Evolutionary conservation across 1,139 yeast species (phyloP).

Genomic region (Entelexis sorbosivorans): DNA sequence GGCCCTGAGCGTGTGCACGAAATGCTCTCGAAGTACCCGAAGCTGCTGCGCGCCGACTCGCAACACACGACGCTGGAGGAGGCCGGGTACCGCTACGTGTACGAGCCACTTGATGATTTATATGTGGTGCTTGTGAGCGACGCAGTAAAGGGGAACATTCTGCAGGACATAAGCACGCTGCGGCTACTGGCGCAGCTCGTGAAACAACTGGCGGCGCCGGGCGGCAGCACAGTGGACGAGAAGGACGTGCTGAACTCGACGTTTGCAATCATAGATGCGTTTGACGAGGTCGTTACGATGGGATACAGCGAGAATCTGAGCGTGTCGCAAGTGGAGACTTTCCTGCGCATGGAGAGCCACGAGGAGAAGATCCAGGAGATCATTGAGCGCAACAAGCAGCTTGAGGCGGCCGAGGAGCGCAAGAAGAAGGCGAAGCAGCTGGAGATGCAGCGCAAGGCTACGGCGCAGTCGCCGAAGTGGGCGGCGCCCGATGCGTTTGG

Average conservation of each 20-base stretch:
- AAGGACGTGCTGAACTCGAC: slow-evolving; percentile 74
- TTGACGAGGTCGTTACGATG: slow-evolving; percentile 82
- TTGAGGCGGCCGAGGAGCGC: slow-evolving; percentile 95
- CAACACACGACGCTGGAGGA: slow-evolving; percentile 95
- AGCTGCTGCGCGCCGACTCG: slow-evolving; percentile 54
- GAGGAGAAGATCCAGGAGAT: slow-evolving; percentile 98
- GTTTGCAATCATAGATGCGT: slow-evolving; percentile 81
- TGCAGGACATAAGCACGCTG: slow-evolving; percentile 89
- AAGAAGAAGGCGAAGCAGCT: slow-evolving; percentile 93
- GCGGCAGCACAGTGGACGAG: slow-evolving; percentile 55
- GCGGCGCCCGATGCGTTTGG: background rate
- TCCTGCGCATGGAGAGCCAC: slow-evolving; percentile 94
- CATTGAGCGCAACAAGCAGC: slow-evolving; percentile 90
- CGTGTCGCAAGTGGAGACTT: slow-evolving; percentile 71
- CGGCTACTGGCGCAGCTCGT: slow-evolving; percentile 76
- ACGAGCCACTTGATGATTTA: slow-evolving; percentile 90
- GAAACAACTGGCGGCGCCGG: slow-evolving; percentile 47
- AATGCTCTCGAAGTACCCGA: slow-evolving; percentile 75
- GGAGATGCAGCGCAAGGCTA: slow-evolving; percentile 46
- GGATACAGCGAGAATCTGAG: slow-evolving; percentile 88
- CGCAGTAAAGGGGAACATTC: slow-evolving; percentile 68
- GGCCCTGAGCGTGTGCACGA: slow-evolving; percentile 79
- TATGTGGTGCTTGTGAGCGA: slow-evolving; percentile 87
- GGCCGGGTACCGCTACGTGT: slow-evolving; percentile 83
- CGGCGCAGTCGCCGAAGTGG: background rate